Conservation (phyloP, 2,329 filamentous ascomycete genomes). For the Colletotrichum agaves region DNA sequence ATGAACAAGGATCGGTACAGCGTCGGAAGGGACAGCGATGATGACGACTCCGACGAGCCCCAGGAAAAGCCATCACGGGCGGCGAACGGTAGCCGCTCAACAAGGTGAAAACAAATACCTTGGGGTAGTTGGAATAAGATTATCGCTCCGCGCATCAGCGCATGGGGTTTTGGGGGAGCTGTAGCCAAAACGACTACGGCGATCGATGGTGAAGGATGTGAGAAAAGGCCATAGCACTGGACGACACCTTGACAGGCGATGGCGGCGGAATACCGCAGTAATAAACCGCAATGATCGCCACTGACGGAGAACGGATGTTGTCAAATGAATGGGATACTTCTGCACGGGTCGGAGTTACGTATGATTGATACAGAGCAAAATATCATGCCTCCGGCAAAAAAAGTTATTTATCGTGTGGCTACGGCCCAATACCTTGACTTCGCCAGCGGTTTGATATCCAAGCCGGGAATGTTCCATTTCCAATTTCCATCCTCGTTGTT, state of each 20-base stretch:
- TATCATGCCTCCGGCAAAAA: background rate
- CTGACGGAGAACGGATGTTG: background rate
- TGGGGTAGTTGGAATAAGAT: conserved; percentile 10
- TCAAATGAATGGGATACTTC: background rate
- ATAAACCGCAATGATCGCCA: background rate
- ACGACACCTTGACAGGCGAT: too few relatives aligned
- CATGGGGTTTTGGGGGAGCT: conserved; percentile 15
- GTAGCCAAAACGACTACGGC: too few relatives aligned
- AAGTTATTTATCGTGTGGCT: background rate
- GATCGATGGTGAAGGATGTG: too few relatives aligned
- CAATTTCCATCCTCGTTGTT: conserved; percentile 12
- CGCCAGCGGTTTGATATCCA: background rate
- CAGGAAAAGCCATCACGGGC: conserved; percentile 40
- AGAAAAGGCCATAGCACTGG: too few relatives aligned
- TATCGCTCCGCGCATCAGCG: conserved; percentile 22
- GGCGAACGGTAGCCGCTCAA: conserved; percentile 35
- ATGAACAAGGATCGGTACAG: conserved; percentile 62
- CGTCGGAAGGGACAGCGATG: conserved; percentile 67
- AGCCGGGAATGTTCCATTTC: background rate
- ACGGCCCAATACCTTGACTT: background rate
- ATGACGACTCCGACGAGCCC: conserved; percentile 48
- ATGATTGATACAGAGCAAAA: conserved; percentile 19
- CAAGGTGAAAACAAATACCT: conserved; percentile 7
- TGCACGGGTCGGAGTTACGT: conserved; percentile 31
- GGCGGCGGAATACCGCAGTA: too few relatives aligned